Percentiles rank a stretch among this genome's conserved stretches.
Conservation (phyloP, 768 basidiomycete genomes). For the Kwoniella europaea region DNA sequence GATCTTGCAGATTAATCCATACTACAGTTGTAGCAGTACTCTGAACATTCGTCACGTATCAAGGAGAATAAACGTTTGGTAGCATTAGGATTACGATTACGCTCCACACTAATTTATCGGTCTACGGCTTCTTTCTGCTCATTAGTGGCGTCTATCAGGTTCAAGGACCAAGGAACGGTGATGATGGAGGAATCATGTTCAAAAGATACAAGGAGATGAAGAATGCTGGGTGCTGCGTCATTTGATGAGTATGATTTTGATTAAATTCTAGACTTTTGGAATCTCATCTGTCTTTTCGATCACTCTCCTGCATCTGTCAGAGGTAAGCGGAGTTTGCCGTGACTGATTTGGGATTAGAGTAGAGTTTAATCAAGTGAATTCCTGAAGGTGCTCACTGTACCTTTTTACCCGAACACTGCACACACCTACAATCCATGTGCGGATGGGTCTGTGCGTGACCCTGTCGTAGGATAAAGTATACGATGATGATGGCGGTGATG, state of each 20-base stretch:
- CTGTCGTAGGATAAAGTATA: not conserved
- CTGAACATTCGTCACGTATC: not conserved
- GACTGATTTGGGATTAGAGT: not conserved
- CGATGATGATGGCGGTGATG: not conserved
- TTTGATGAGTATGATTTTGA: not conserved
- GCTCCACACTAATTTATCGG: constrained; percentile 17
- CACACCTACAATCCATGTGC: no score
- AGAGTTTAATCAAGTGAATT: not conserved
- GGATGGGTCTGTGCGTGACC: not conserved
- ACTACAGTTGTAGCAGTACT: not conserved
- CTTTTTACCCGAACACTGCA: constrained; percentile 5
- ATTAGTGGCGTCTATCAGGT: constrained; percentile 18
- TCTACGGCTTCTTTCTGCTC: constrained; percentile 1
- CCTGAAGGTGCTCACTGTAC: not conserved
- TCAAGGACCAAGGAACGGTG: not conserved
- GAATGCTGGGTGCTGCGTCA: not conserved
- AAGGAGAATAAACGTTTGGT: no score
- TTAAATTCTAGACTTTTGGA: not conserved
- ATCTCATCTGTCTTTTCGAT: not conserved
- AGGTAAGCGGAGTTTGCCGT: not conserved
- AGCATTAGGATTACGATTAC: not conserved
- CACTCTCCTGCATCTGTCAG: not conserved
- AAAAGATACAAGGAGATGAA: not conserved
- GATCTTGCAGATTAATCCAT: not conserved
- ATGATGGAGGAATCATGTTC: not conserved